Conservation (phyloP, 169 alveolate genomes). For the Cyclospora cayetanensis region DNA sequence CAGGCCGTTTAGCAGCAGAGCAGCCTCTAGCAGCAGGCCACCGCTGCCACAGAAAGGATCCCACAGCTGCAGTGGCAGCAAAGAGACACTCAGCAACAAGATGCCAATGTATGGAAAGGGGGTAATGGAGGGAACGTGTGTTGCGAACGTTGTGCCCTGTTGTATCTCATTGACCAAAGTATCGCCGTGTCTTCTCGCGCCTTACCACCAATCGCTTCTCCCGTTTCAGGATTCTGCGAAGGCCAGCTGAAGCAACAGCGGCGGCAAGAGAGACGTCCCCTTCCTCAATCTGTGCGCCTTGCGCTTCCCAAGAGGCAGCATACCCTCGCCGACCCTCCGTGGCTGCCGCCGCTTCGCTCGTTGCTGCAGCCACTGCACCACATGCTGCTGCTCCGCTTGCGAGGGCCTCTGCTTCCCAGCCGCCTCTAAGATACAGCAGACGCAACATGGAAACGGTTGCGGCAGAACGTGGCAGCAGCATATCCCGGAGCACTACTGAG, state of each 20-base stretch:
- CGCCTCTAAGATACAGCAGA: background rate
- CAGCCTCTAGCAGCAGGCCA: conserved; percentile 51
- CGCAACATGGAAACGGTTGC: background rate
- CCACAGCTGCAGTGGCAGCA: conserved; percentile 52
- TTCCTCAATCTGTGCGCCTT: background rate
- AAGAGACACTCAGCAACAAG: no score
- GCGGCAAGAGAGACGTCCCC: conserved; percentile 13
- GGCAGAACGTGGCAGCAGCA: background rate
- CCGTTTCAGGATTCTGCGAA: background rate
- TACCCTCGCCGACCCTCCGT: background rate
- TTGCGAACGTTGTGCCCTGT: background rate
- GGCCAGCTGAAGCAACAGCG: conserved; percentile 8
- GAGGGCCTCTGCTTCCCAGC: background rate
- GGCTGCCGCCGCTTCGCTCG: background rate
- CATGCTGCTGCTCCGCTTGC: conserved; percentile 9
- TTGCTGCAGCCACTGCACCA: conserved; percentile 9
- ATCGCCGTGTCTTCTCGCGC: background rate
- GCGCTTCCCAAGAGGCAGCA: background rate
- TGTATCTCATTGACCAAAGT: background rate
- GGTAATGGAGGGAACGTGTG: no score
- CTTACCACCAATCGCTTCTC: background rate
- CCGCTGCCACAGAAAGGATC: conserved; percentile 64
- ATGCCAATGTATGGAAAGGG: no score
- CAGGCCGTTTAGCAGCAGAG: conserved; percentile 46
- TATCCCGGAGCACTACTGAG: background rate